Base-by-base conservation (phyloP, 768 basidiomycete species). In the Amanita thiersii region DNA sequence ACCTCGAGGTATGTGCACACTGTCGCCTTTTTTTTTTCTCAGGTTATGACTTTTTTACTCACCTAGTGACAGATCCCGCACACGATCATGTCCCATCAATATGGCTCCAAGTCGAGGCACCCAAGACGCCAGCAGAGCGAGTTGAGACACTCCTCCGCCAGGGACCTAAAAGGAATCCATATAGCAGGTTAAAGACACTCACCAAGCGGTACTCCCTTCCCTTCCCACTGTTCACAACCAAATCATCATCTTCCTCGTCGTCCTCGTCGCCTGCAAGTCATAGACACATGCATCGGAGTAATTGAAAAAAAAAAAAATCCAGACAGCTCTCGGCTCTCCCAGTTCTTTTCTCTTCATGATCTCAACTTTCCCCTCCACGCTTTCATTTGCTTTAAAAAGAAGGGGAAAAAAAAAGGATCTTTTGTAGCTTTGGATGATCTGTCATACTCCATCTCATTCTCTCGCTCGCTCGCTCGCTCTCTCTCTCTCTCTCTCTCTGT, bases 121-220 rank as follows among this genome's bases (percentile, higher is more conserved):
- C 59, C 3, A 65, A 63, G 41, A 52, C 62, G 11, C 52, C 59
- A 9, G 49, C 58, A 8, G 58, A 62, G 38, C 59, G 61, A 18
- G 57, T 58, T 14, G 59, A 60, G 25, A 56, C 58, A 24, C 46
- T 62, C 34, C 53, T 52, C 54, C 50, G 53, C 3, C 45, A 46
- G 9, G 52, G 50, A 25, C 38, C 48, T 9, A 58, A 58, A 39
- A 44, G 48, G 26, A 57, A 52, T 30, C 63, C 69, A 0, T 68
- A 70, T 41, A 54, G 58, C 36, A 65, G 59, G 40, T 51, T 72
- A 9, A 66, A 63, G 35, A 64, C 60, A 11, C 59, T 70, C 42
- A 72, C 69, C 14, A 71, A 72, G 45, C 63, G 70, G n/a, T 73
- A 72, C 52, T 70, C 70, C 5, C 56, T 70, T 32, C 66, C 68